Conservation (phyloP, 495 filamentous ascomycete genomes). For the Aspergillus avenaceus region DNA sequence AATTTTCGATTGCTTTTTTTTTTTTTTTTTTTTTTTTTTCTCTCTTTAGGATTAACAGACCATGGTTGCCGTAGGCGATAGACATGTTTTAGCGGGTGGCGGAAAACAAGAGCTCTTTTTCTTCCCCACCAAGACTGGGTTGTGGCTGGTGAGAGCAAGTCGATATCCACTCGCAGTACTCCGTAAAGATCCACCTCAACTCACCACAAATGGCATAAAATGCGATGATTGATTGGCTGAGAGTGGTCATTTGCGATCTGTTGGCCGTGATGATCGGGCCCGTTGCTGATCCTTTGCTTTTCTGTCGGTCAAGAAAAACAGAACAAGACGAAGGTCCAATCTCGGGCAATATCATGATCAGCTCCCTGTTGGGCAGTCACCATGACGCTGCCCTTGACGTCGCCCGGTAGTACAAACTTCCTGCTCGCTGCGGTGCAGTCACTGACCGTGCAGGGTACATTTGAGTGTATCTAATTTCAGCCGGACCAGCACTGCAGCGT, state of each 20-base stretch:
- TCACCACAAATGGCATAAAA: neutral
- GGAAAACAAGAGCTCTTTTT: conserved; percentile 9
- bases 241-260: neutral
- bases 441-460: neutral
- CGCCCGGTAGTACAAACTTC: neutral
- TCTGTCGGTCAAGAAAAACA: neutral
- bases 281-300: neutral
- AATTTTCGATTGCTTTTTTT: neutral
- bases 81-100: conserved; percentile 6
- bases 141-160: conserved; percentile 5
- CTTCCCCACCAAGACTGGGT: neutral
- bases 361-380: neutral
- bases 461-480: neutral
- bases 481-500: neutral
- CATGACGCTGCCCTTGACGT: neutral
- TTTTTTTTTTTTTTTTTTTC: neutral
- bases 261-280: neutral
- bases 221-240: neutral
- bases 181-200: neutral
- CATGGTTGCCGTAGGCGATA: conserved; percentile 3
- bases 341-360: neutral
- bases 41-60: neutral
- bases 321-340: neutral
- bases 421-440: neutral
- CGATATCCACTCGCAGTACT: too few species aligned